Conservation (phyloP, 345 rosid genomes). For the Citropsis articulata region DNA sequence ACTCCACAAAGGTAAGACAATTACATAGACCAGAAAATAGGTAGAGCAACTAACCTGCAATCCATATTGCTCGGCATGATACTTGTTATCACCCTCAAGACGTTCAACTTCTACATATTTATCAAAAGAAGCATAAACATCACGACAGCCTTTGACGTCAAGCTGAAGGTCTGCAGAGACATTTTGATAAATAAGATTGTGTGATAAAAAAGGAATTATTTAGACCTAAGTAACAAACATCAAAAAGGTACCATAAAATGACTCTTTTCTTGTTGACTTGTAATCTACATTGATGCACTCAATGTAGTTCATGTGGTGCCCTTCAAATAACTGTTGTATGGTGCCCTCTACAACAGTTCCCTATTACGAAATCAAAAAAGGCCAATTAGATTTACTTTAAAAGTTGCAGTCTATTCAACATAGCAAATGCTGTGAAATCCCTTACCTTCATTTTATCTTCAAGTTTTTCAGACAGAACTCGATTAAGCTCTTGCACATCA, state of each 20-base stretch:
- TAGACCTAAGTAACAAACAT: neutral
- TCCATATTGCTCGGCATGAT: conserved; percentile 85
- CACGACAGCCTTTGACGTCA: conserved; percentile 97
- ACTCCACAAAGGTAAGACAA: neutral
- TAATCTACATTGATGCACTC: conserved; percentile 95
- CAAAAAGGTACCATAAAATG: conserved; percentile 77
- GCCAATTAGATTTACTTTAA: neutral
- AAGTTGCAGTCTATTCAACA: neutral
- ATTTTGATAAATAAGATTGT: conserved; percentile 11
- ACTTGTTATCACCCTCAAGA: conserved; percentile 97
- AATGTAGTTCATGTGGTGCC: conserved; percentile 94
- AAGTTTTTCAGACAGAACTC: conserved; percentile 92
- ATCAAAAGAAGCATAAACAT: conserved; percentile 96
- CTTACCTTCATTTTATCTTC: conserved; percentile 97
- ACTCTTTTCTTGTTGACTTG: conserved; percentile 92
- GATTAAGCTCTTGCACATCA: conserved; percentile 96
- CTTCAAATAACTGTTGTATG: conserved; percentile 92
- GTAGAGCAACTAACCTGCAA: conserved; percentile 65
- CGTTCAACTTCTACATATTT: conserved; percentile 96
- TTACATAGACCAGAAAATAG: neutral
- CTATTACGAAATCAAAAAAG: conserved; percentile 32
- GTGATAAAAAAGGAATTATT: neutral
- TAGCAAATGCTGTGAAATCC: neutral
- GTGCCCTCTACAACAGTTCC: conserved; percentile 99
- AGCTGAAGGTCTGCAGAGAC: conserved; percentile 82